Evolutionary conservation across 1,284 basidiomycete species (phyloP).

Genomic region (Ustilago hordei): DNA sequence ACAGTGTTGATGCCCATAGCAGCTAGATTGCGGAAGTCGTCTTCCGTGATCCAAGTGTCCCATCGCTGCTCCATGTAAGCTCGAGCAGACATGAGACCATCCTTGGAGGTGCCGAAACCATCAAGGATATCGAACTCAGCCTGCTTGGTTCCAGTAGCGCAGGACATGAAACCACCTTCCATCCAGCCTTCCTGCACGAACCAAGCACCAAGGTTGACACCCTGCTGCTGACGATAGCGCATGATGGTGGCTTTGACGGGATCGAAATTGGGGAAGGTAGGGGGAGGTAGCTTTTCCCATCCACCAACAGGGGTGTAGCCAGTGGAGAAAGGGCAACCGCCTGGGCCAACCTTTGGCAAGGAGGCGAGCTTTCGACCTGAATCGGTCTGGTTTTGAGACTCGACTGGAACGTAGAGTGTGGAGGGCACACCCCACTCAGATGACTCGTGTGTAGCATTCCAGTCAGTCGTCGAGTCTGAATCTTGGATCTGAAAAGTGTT

Average conservation of each 20-base stretch:
- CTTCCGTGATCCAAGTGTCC: constrained; percentile 80
- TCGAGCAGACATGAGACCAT: constrained; percentile 71
- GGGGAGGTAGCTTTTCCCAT: constrained; percentile 49
- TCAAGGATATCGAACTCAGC: constrained; percentile 72
- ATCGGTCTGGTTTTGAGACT: constrained; percentile 25
- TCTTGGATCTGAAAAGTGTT: constrained; percentile 47
- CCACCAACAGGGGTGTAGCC: constrained; percentile 62
- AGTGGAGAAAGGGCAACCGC: constrained; percentile 58
- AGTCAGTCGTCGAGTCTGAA: constrained; percentile 26
- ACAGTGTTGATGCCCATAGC: constrained; percentile 70
- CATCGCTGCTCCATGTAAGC: constrained; percentile 78
- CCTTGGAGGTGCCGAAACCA: constrained; percentile 74
- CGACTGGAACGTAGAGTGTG: constrained; percentile 53
- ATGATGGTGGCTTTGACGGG: constrained; percentile 63
- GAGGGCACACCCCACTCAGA: constrained; percentile 60
- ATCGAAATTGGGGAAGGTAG: constrained; percentile 61
- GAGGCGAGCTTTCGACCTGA: constrained; percentile 38
- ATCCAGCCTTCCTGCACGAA: constrained; percentile 85
- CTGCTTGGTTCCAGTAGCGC: constrained; percentile 74
- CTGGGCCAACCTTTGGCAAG: constrained; percentile 53
- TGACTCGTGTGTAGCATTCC: constrained; percentile 36
- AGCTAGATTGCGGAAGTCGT: constrained; percentile 70
- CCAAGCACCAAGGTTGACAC: constrained; percentile 62
- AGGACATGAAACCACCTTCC: constrained; percentile 78
- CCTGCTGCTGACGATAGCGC: constrained; percentile 65